These are phyloP conservation scores for Rhizopus arrhizus DNA, from an alignment of 371 early-diverging fungal genomes.

Conservation along the genomic window DNA sequence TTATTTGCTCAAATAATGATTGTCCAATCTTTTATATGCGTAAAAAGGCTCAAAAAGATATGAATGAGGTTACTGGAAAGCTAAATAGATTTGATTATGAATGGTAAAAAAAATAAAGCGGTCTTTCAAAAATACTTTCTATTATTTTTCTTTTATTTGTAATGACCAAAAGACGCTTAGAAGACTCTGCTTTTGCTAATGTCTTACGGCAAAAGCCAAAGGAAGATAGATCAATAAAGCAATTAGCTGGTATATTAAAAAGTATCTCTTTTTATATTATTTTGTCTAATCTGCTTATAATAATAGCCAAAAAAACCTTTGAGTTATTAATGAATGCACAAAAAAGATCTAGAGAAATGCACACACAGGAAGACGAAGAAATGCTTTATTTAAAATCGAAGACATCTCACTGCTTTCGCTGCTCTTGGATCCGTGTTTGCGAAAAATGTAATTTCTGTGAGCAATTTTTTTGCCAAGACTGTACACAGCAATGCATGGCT, in stretches of 20 bases:
- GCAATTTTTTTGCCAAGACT: conserved; percentile 11
- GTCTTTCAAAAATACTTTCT: neutral
- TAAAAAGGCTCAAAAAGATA: conserved; percentile 96
- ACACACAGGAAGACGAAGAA: neutral
- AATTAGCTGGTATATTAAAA: conserved; percentile 12
- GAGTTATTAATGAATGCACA: conserved; percentile 27
- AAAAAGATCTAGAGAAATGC: neutral
- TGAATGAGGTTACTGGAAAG: conserved; percentile 70
- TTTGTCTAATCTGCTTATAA: neutral
- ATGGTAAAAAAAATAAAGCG: conserved; percentile 10
- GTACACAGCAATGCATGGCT: conserved; percentile 17
- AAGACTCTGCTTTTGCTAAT: conserved; percentile 27
- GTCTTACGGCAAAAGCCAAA: conserved; percentile 23
- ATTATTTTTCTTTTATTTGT: neutral
- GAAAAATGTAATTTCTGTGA: conserved; percentile 21
- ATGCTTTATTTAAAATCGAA: neutral
- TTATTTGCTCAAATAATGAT: conserved; percentile 97
- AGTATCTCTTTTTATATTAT: neutral
- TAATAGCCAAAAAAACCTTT: conserved; percentile 21
- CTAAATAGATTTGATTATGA: conserved; percentile 62
- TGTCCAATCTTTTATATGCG: conserved; percentile 99
- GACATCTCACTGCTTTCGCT: neutral
- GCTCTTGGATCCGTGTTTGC: neutral
- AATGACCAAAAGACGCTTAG: conserved; percentile 29
- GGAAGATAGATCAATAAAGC: conserved; percentile 21